Evolutionary conservation across 306 rosid species (phyloP).

Genomic region (Citrullus mucosospermus): DNA sequence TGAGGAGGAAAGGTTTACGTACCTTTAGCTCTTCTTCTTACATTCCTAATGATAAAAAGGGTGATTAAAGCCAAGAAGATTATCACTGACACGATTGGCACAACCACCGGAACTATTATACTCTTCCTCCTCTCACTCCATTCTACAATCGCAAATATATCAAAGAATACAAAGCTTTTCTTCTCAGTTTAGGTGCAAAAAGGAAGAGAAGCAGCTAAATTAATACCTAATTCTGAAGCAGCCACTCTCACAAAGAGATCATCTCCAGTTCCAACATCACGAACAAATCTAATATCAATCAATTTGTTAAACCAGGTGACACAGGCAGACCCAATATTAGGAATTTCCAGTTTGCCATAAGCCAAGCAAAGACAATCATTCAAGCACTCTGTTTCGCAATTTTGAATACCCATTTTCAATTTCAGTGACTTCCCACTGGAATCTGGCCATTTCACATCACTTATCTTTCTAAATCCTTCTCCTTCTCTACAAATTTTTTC

Average conservation of each 20-base stretch:
- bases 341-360: background rate
- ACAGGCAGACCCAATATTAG: slow-evolving; percentile 2
- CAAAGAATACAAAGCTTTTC: too few species aligned
- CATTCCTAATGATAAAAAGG: background rate
- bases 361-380: slow-evolving; percentile 21
- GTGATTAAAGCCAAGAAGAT: background rate
- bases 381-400: slow-evolving; percentile 11
- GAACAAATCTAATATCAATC: slow-evolving; percentile 11
- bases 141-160: background rate
- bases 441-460: background rate
- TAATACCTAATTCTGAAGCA: slow-evolving; percentile 7
- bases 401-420: background rate
- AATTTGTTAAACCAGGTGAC: slow-evolving; percentile 16
- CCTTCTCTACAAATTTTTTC: background rate
- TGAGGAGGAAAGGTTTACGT: background rate
- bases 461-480: background rate
- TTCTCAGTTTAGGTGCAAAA: background rate
- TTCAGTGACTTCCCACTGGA: background rate
- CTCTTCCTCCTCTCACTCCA: background rate
- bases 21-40: background rate
- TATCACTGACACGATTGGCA: background rate
- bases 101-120: background rate
- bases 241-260: background rate
- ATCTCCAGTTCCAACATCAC: background rate
- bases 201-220: background rate